Evolutionary conservation across 2,329 filamentous ascomycete genomes (phyloP).

Genomic region (Aspergillus puulaauensis): DNA sequence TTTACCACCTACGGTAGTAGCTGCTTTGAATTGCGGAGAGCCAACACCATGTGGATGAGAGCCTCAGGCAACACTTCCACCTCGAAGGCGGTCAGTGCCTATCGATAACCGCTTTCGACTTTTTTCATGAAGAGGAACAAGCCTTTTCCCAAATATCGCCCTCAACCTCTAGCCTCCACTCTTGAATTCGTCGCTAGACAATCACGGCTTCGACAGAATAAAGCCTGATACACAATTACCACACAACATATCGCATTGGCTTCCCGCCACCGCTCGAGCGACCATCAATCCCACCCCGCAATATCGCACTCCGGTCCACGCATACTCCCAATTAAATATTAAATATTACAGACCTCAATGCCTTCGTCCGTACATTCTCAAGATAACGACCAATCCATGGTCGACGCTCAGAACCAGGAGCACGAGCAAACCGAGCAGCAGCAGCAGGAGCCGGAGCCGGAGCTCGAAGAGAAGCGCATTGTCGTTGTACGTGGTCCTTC

Average conservation of each 20-base stretch:
- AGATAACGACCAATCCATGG: slow-evolving; percentile 44
- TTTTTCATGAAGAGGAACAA: slow-evolving; percentile 9
- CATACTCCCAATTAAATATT: background rate
- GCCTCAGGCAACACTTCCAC: background rate
- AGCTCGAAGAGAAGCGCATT: slow-evolving; percentile 54
- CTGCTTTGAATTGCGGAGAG: no score
- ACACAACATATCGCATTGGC: background rate
- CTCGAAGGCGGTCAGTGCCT: slow-evolving; percentile 19
- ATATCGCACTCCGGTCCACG: background rate
- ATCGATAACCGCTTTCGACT: slow-evolving; percentile 23
- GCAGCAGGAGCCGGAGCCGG: background rate
- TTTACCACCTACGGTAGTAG: background rate
- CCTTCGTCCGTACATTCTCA: slow-evolving; percentile 40
- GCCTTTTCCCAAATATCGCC: background rate
- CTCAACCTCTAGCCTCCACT: background rate
- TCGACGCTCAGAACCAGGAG: slow-evolving; percentile 32
- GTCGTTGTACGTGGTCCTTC: slow-evolving; percentile 53
- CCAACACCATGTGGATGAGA: no score
- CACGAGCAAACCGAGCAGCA: slow-evolving; percentile 48
- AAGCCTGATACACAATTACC: background rate
- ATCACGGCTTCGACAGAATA: background rate
- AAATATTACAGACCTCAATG: slow-evolving; percentile 19
- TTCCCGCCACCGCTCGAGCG: background rate
- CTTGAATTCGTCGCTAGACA: no score
- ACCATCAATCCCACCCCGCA: background rate